A percentile compares a stretch with the other conserved stretches of the same genome.
Conservation (phyloP, 768 basidiomycete genomes). For the Podaxis sp. region DNA sequence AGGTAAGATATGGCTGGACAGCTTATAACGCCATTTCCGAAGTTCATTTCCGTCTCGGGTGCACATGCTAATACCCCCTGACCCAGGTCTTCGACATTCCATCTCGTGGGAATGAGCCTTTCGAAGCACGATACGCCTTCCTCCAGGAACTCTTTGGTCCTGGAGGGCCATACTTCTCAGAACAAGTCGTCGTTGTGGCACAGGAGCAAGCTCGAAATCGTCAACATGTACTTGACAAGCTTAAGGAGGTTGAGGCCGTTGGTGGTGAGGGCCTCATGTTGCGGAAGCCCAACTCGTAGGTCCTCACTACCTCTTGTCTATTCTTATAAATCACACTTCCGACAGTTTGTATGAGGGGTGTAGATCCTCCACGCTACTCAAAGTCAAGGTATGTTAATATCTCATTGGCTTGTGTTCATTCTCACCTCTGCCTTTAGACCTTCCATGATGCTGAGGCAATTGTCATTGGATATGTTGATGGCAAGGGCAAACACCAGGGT, state of each 20-base stretch:
- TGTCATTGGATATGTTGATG: slow-evolving; percentile 52
- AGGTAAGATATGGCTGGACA: slow-evolving; percentile 27
- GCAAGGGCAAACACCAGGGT: slow-evolving; percentile 48
- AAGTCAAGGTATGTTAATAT: slow-evolving; percentile 40
- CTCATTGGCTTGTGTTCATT: background rate
- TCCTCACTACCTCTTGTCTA: slow-evolving; percentile 5
- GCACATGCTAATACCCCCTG: background rate
- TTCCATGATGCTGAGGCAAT: slow-evolving; percentile 60
- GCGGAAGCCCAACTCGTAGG: slow-evolving; percentile 44
- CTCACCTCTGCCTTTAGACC: slow-evolving; percentile 25
- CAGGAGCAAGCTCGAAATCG: slow-evolving; percentile 40
- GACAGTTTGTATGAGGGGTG: slow-evolving; percentile 39
- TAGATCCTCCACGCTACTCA: slow-evolving; percentile 44
- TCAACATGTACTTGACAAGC: slow-evolving; percentile 49
- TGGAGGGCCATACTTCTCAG: slow-evolving; percentile 35
- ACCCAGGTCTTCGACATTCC: slow-evolving; percentile 54
- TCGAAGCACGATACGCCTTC: slow-evolving; percentile 46
- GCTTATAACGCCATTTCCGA: background rate
- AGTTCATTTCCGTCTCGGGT: background rate
- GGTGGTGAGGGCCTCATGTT: slow-evolving; percentile 62
- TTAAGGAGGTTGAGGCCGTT: slow-evolving; percentile 48
- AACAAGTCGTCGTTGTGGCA: slow-evolving; percentile 43
- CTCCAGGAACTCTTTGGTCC: slow-evolving; percentile 44
- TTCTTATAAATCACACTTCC: background rate
- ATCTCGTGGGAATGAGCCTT: slow-evolving; percentile 38